phyloP scores from a whole-genome alignment of 345 rosid species.

The Melastoma malabathricum region DNA sequence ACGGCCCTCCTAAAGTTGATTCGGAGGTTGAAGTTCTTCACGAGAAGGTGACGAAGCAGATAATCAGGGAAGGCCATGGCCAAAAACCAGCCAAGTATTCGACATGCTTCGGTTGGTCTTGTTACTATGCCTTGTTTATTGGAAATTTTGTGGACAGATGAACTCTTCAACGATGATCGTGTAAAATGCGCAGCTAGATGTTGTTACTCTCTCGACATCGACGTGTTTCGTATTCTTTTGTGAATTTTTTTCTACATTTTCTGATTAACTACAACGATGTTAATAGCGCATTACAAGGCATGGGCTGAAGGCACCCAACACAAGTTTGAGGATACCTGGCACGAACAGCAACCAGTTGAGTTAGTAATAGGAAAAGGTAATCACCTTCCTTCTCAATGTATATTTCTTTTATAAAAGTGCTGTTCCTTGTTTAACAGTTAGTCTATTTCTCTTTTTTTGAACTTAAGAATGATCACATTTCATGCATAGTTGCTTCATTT shows the following conservation, averaged over 20 bases:
- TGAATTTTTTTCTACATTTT: conserved; percentile 1
- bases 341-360: conserved; percentile 72
- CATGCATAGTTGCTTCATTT: too few species aligned
- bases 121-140: too few species aligned
- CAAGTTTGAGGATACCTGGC: conserved; percentile 89
- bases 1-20: conserved; percentile 62
- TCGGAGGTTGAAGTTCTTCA: conserved; percentile 47
- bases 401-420: background rate
- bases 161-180: too few species aligned
- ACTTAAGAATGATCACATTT: too few species aligned
- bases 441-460: background rate
- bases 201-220: too few species aligned
- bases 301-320: conserved; percentile 74
- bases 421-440: conserved; percentile 2
- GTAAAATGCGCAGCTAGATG: too few species aligned
- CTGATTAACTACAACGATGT: conserved; percentile 12
- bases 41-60: conserved; percentile 80
- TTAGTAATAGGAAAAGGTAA: conserved; percentile 80
- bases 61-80: conserved; percentile 83
- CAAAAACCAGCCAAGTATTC: conserved; percentile 82
- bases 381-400: background rate
- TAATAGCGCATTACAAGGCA: conserved; percentile 72
- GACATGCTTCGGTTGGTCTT: conserved; percentile 59
- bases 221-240: background rate
- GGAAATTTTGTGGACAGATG: too few species aligned